These are phyloP conservation scores for Lasiodiplodia hormozganensis DNA, from an alignment of 2,329 filamentous ascomycete species.

Conservation along the genomic window DNA sequence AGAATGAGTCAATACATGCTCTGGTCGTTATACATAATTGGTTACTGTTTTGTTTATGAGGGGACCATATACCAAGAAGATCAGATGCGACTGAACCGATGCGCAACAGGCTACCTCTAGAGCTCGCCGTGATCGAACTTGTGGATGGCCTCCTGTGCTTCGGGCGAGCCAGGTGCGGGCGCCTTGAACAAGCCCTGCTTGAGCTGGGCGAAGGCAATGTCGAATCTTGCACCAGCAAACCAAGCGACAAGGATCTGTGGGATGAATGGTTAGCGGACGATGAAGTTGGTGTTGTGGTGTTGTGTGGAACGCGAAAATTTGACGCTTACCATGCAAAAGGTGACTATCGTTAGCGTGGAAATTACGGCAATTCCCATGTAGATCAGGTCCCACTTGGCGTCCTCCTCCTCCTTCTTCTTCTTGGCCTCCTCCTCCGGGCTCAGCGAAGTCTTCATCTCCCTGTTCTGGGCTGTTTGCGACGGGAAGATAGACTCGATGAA, in stretches of 20 bases:
- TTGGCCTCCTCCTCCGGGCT: slow-evolving; percentile 64
- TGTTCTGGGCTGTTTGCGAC: slow-evolving; percentile 62
- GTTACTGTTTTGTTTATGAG: slow-evolving; percentile 6
- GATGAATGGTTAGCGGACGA: neutral
- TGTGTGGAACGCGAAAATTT: slow-evolving; percentile 30
- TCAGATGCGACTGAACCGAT: neutral
- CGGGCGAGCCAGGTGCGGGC: slow-evolving; percentile 8
- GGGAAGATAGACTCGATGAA: slow-evolving; percentile 96
- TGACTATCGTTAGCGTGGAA: slow-evolving; percentile 72
- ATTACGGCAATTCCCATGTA: slow-evolving; percentile 73
- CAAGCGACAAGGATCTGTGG: slow-evolving; percentile 70
- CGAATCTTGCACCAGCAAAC: slow-evolving; percentile 82
- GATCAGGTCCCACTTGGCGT: slow-evolving; percentile 61
- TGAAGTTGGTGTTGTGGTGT: slow-evolving; percentile 22
- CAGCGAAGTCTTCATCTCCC: slow-evolving; percentile 35
- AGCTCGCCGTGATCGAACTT: slow-evolving; percentile 38
- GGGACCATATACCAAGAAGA: slow-evolving; percentile 4
- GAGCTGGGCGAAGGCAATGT: slow-evolving; percentile 68
- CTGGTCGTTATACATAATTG: slow-evolving; percentile 24
- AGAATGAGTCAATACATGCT: slow-evolving; percentile 13
- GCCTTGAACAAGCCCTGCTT: slow-evolving; percentile 46
- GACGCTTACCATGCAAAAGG: slow-evolving; percentile 76
- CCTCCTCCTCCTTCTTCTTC: slow-evolving; percentile 59
- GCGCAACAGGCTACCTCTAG: slow-evolving; percentile 28
- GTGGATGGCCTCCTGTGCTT: slow-evolving; percentile 26